These are phyloP conservation scores for Nasturtium officinale DNA, from an alignment of 345 rosid species.

Conservation along the genomic window DNA sequence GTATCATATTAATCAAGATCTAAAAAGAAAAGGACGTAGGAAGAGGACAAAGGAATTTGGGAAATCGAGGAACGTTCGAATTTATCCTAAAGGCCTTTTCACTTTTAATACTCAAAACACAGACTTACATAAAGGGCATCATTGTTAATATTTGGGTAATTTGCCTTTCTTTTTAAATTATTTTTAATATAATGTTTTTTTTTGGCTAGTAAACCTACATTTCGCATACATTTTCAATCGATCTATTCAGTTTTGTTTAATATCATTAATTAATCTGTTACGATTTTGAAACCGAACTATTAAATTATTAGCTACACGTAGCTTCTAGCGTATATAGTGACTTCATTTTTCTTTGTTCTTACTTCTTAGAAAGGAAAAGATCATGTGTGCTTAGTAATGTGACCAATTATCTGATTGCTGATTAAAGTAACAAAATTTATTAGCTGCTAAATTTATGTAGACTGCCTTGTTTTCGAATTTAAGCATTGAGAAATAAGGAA, in stretches of 20 bases:
- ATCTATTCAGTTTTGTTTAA: neutral
- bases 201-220: neutral
- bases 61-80: slow-evolving; percentile 48
- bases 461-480: neutral
- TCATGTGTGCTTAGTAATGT: slow-evolving; percentile 24
- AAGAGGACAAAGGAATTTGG: slow-evolving; percentile 29
- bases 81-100: slow-evolving; percentile 25
- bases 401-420: slow-evolving; percentile 17
- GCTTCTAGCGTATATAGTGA: slow-evolving; percentile 18
- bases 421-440: neutral
- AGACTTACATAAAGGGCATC: slow-evolving; percentile 23
- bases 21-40: slow-evolving; percentile 30
- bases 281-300: slow-evolving; percentile 1
- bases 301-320: slow-evolving; percentile 24
- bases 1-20: slow-evolving; percentile 27
- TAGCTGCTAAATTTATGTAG: neutral
- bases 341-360: slow-evolving; percentile 11
- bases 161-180: neutral
- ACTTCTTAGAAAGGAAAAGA: slow-evolving; percentile 13
- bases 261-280: neutral
- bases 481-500: neutral
- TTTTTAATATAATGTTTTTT: neutral
- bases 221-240: neutral
- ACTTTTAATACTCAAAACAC: slow-evolving; percentile 5
- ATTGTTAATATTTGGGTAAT: slow-evolving; percentile 15